Evolutionary conservation across 176 grass and related monocot genomes (phyloP).

Genomic region (Thalia dealbata): DNA sequence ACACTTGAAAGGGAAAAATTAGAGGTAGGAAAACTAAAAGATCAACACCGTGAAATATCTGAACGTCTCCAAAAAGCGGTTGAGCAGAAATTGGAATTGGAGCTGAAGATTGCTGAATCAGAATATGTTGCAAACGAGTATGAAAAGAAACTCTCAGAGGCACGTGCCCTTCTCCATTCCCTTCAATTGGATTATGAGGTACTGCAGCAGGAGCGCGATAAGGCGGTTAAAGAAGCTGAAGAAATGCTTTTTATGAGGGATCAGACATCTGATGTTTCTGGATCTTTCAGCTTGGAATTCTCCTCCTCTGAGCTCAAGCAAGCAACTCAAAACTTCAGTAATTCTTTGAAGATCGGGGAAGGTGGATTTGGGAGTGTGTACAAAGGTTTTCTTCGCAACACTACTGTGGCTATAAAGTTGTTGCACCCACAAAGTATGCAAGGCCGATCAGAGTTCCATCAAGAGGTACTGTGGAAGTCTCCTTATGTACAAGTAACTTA

Average conservation of each 20-base stretch:
- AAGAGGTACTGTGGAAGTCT: constrained; percentile 40
- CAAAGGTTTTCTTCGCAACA: constrained; percentile 47
- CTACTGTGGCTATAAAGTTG: constrained; percentile 50
- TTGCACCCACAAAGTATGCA: constrained; percentile 31
- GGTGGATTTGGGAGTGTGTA: constrained; percentile 41
- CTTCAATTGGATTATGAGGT: constrained; percentile 34
- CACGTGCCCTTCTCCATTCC: constrained; percentile 25
- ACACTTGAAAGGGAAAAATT: constrained; percentile 26
- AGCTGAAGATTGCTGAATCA: constrained; percentile 27
- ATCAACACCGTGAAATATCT: constrained; percentile 20
- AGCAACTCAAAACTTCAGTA: constrained; percentile 37
- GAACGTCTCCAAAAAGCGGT: constrained; percentile 28
- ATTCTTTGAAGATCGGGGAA: constrained; percentile 40
- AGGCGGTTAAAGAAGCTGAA: constrained; percentile 24
- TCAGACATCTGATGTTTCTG: not conserved
- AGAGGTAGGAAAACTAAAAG: constrained; percentile 34
- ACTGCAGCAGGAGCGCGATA: constrained; percentile 29
- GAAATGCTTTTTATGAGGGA: constrained; percentile 20
- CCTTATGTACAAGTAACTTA: not conserved
- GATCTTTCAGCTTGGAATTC: constrained; percentile 36
- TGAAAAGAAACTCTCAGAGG: constrained; percentile 35
- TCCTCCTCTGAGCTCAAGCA: constrained; percentile 35
- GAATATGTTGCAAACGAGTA: constrained; percentile 25
- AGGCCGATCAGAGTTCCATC: constrained; percentile 35
- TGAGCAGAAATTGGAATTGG: constrained; percentile 26